Evolutionary conservation across 306 rosid genomes (phyloP).

Genomic region (Ormosia semicastrata): DNA sequence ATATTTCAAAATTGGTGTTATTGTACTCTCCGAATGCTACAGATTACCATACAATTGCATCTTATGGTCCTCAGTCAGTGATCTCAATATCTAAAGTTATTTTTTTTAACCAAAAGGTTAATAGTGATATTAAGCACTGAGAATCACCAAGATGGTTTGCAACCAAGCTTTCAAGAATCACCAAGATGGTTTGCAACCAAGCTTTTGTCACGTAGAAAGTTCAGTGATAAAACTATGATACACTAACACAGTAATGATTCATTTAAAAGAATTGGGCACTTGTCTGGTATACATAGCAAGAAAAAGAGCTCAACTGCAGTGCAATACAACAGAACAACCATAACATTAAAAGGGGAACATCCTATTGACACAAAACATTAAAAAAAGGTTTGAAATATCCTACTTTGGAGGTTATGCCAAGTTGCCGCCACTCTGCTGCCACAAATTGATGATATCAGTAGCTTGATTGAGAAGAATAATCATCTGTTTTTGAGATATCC

Average conservation of each 20-base stretch:
- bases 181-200: neutral
- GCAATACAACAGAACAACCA: conserved; percentile 23
- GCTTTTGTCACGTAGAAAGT: neutral
- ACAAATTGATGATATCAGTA: conserved; percentile 90
- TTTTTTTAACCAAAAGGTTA: neutral
- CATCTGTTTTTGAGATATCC: conserved; percentile 99
- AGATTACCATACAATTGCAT: neutral
- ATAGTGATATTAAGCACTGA: neutral
- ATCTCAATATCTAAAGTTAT: neutral
- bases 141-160: neutral
- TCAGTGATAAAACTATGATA: neutral
- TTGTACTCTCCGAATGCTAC: neutral
- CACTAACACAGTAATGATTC: conserved; percentile 6
- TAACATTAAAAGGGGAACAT: neutral
- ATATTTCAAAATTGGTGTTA: neutral
- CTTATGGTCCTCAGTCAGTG: neutral
- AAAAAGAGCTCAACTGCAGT: conserved; percentile 4
- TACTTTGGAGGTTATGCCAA: conserved; percentile 44
- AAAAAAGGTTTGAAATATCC: neutral
- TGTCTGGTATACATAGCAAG: conserved; percentile 20
- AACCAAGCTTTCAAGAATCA: neutral
- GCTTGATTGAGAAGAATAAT: conserved; percentile 99
- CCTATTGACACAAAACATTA: conserved; percentile 20
- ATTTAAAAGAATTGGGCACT: conserved; percentile 22
- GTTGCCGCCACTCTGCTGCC: conserved; percentile 99